These are phyloP conservation scores for Solanum pennellii DNA, from an alignment of 257 asterid species.

Conservation along the genomic window DNA sequence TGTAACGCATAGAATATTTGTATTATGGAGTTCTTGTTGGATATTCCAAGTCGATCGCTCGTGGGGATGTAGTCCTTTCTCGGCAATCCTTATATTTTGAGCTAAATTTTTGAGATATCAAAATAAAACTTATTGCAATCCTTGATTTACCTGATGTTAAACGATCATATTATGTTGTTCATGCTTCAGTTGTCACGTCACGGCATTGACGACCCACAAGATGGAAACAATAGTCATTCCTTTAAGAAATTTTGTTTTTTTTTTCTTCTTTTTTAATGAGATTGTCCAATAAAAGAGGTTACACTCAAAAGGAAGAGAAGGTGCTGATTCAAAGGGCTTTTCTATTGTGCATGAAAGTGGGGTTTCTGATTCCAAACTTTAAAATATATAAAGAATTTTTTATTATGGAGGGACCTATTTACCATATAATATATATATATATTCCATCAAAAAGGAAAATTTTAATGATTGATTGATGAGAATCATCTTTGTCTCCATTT, in stretches of 20 bases:
- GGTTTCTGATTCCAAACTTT: conserved; percentile 30
- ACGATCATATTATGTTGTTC: neutral
- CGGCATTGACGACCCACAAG: conserved; percentile 14
- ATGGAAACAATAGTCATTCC: conserved; percentile 10
- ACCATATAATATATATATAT: neutral
- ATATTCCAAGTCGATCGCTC: neutral
- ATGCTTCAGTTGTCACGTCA: neutral
- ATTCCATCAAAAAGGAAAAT: neutral
- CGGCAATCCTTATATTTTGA: neutral
- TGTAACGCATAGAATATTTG: conserved; percentile 21
- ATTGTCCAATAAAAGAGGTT: conserved; percentile 15
- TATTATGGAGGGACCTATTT: conserved; percentile 27
- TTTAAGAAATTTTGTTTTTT: neutral
- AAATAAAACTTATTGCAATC: neutral
- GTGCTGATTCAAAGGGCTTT: conserved; percentile 11
- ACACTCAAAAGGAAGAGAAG: conserved; percentile 13
- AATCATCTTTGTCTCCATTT: conserved; percentile 23
- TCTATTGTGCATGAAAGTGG: conserved; percentile 36
- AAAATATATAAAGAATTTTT: conserved; percentile 5
- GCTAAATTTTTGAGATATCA: neutral
- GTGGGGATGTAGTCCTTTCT: neutral
- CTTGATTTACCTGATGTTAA: neutral
- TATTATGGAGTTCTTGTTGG: neutral
- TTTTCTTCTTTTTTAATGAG: neutral
- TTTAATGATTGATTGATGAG: conserved; percentile 10